Evolutionary conservation across 75 land plant species (phyloP).

Genomic region (Pinus tabuliformis): DNA sequence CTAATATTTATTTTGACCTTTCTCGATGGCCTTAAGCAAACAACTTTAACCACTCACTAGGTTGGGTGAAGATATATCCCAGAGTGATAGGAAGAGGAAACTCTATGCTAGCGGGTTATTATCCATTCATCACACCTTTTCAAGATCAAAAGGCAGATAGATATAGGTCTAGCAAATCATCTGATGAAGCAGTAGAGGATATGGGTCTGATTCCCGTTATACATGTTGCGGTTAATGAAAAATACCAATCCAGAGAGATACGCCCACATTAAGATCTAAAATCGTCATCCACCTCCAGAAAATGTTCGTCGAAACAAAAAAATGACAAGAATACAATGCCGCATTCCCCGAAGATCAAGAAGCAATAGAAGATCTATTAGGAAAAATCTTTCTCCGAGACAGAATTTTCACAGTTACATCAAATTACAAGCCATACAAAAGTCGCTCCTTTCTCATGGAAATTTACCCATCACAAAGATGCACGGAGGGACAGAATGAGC

Average conservation of each 20-base stretch:
- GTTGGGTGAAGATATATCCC: too few species aligned
- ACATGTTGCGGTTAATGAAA: background rate
- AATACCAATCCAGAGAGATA: background rate
- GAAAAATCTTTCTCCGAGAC: slow-evolving; percentile 10
- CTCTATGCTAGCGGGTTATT: too few species aligned
- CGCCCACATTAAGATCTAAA: background rate
- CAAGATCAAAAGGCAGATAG: too few species aligned
- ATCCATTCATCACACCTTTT: too few species aligned
- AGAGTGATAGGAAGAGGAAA: too few species aligned
- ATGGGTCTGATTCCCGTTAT: too few species aligned
- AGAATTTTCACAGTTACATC: slow-evolving; percentile 6
- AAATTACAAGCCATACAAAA: slow-evolving; percentile 18
- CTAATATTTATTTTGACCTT: too few species aligned
- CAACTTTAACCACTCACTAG: too few species aligned
- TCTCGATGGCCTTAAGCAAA: too few species aligned
- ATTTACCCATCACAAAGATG: slow-evolving; percentile 12
- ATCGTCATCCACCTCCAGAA: background rate
- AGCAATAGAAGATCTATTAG: slow-evolving; percentile 9
- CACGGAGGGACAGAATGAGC: slow-evolving; percentile 17
- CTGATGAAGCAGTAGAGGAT: too few species aligned
- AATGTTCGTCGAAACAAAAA: background rate
- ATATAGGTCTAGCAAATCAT: too few species aligned
- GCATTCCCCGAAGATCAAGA: slow-evolving; percentile 7
- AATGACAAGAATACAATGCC: background rate
- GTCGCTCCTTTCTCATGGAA: slow-evolving; percentile 16